phyloP scores from a whole-genome alignment of 2,329 filamentous ascomycete species.

The Aspergillus proliferans region DNA sequence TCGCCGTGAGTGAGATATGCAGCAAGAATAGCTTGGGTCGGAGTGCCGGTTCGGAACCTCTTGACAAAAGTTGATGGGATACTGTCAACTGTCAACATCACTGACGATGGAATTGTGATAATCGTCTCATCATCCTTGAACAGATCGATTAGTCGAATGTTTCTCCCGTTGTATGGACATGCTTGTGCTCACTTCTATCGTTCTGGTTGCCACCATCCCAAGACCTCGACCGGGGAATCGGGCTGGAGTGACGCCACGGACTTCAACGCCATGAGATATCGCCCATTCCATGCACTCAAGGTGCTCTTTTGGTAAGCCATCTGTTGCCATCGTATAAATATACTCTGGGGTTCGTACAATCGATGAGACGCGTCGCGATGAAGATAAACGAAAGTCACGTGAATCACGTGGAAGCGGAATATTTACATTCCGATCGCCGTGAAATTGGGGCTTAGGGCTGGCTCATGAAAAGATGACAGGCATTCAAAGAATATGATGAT shows the following conservation, averaged over 20 bases:
- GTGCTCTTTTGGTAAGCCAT: conserved; percentile 13
- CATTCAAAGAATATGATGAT: too few relatives aligned
- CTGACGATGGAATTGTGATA: conserved; percentile 56
- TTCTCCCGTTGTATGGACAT: neutral
- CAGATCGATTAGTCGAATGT: neutral
- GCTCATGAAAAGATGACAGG: too few relatives aligned
- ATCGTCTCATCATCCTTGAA: conserved; percentile 52
- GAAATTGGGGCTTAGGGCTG: too few relatives aligned
- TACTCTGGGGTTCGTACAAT: too few relatives aligned
- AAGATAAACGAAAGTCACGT: too few relatives aligned
- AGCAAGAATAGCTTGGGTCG: conserved; percentile 66
- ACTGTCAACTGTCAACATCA: conserved; percentile 58
- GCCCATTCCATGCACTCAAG: conserved; percentile 62
- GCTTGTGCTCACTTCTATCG: conserved; percentile 50
- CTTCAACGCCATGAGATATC: conserved; percentile 53
- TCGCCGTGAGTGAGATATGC: conserved; percentile 53
- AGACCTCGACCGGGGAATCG: conserved; percentile 66
- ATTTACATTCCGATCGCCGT: too few relatives aligned
- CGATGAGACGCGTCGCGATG: too few relatives aligned
- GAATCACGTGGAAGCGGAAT: too few relatives aligned
- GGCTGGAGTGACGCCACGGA: conserved; percentile 61
- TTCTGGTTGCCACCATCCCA: conserved; percentile 64
- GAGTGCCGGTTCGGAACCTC: conserved; percentile 49
- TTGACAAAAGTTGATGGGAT: conserved; percentile 50
- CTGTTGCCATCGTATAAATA: too few relatives aligned